Conservation (phyloP, 2,329 filamentous ascomycete genomes). For the Didymella exigua region DNA sequence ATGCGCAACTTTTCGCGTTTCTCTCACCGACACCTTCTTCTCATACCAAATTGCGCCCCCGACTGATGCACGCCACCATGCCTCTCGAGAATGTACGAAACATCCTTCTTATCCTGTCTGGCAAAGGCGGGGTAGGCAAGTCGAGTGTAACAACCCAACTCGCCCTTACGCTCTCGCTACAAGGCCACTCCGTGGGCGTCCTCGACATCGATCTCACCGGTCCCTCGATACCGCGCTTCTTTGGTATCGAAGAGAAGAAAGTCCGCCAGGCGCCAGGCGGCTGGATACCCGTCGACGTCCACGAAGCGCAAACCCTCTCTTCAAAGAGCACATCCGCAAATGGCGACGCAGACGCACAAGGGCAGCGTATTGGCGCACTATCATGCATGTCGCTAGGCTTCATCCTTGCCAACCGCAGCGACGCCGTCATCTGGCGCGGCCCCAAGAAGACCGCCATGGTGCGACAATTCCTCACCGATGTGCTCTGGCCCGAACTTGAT, state of each 20-base stretch:
- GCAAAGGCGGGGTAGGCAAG: conserved; percentile 97
- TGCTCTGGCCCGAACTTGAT: conserved; percentile 84
- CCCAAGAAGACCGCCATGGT: conserved; percentile 99
- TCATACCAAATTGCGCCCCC: conserved; percentile 14
- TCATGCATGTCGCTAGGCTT: conserved; percentile 94
- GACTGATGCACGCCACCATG: conserved; percentile 56
- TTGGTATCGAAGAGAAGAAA: conserved; percentile 85
- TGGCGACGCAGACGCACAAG: conserved; percentile 7
- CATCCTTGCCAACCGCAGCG: conserved; percentile 78
- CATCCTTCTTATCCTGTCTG: conserved; percentile 84
- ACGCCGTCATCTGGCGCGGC: conserved; percentile 95
- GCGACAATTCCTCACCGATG: conserved; percentile 90
- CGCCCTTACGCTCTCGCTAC: conserved; percentile 82
- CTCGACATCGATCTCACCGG: conserved; percentile 96
- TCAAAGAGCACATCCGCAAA: conserved; percentile 15
- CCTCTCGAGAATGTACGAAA: conserved; percentile 74
- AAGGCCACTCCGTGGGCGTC: conserved; percentile 88
- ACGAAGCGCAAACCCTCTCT: conserved; percentile 58
- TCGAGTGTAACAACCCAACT: conserved; percentile 97
- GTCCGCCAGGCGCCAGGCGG: conserved; percentile 90
- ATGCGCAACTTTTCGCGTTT: conserved; percentile 2
- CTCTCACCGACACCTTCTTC: not conserved
- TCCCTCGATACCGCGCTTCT: conserved; percentile 93
- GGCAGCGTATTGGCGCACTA: conserved; percentile 63
- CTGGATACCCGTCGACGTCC: conserved; percentile 88